phyloP scores from a whole-genome alignment of 2,329 filamentous ascomycete genomes.

The Microsporum audouinii region DNA sequence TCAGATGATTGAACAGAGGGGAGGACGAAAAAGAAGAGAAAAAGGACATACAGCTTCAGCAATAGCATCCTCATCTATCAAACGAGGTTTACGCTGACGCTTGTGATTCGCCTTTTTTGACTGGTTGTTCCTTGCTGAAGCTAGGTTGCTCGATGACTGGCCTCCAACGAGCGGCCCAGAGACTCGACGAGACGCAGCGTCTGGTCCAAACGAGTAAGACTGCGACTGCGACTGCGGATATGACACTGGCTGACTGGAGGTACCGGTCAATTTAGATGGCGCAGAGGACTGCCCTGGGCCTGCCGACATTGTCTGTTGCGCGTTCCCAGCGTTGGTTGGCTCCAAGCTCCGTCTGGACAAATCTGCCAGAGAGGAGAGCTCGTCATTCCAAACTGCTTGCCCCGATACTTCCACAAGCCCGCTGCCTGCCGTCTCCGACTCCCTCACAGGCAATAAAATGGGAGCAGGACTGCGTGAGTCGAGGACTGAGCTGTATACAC shows the following conservation, averaged over 20 bases:
- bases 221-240: conserved; percentile 24
- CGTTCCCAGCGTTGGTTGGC: neutral
- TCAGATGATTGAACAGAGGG: neutral
- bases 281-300: conserved; percentile 26
- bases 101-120: conserved; percentile 70
- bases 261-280: conserved; percentile 31
- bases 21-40: neutral
- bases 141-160: conserved; percentile 26
- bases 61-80: conserved; percentile 76
- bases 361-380: neutral
- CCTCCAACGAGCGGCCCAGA: conserved; percentile 33
- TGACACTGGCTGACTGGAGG: conserved; percentile 24
- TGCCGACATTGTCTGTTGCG: conserved; percentile 30
- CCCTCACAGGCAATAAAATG: neutral
- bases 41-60: conserved; percentile 61
- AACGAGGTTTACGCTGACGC: conserved; percentile 59
- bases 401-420: too few relatives aligned
- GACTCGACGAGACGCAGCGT: conserved; percentile 29
- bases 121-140: conserved; percentile 57
- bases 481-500: neutral
- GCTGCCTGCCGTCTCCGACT: neutral
- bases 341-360: neutral
- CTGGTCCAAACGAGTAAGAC: conserved; percentile 20
- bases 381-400: neutral
- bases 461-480: too few relatives aligned